Evolutionary conservation across 2,329 filamentous ascomycete genomes (phyloP).

Genomic region (Diplodia scrobiculata): DNA sequence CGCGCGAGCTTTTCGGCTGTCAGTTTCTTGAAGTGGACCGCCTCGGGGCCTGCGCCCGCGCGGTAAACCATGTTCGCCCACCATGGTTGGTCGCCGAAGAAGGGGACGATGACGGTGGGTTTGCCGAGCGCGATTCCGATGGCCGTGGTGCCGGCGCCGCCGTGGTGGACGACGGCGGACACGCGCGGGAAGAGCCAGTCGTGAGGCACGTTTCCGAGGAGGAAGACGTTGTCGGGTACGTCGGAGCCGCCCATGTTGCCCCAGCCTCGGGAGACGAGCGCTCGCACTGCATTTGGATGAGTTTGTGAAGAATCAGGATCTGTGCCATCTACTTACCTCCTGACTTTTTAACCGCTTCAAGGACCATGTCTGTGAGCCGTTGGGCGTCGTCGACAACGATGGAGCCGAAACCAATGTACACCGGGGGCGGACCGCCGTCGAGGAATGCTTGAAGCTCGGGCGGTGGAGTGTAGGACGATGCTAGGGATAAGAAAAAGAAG

Average conservation of each 20-base stretch:
- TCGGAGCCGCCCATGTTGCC: slow-evolving; percentile 62
- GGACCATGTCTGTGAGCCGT: slow-evolving; percentile 69
- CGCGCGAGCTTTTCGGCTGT: slow-evolving; percentile 65
- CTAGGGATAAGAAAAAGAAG: slow-evolving; percentile 74
- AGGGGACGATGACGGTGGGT: slow-evolving; percentile 75
- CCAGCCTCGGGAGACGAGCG: slow-evolving; percentile 75
- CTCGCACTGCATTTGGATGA: slow-evolving; percentile 65
- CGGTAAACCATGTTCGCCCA: slow-evolving; percentile 71
- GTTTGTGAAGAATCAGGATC: neutral
- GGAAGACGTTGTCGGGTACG: slow-evolving; percentile 62
- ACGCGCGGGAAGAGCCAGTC: slow-evolving; percentile 67
- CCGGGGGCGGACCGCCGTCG: slow-evolving; percentile 54
- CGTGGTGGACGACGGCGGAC: slow-evolving; percentile 23
- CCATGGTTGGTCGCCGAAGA: slow-evolving; percentile 78
- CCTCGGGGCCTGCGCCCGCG: slow-evolving; percentile 63
- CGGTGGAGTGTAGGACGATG: slow-evolving; percentile 63
- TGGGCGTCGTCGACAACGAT: slow-evolving; percentile 75
- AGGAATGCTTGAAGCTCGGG: slow-evolving; percentile 52
- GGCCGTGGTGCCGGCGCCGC: slow-evolving; percentile 76
- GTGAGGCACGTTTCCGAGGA: slow-evolving; percentile 74
- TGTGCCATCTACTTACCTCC: neutral
- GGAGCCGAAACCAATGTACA: slow-evolving; percentile 76
- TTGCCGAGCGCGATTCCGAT: slow-evolving; percentile 70
- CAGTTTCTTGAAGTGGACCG: slow-evolving; percentile 68
- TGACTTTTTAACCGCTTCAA: slow-evolving; percentile 59